Evolutionary conservation across 306 rosid species (phyloP).

Genomic region (Medicago ruthenica): DNA sequence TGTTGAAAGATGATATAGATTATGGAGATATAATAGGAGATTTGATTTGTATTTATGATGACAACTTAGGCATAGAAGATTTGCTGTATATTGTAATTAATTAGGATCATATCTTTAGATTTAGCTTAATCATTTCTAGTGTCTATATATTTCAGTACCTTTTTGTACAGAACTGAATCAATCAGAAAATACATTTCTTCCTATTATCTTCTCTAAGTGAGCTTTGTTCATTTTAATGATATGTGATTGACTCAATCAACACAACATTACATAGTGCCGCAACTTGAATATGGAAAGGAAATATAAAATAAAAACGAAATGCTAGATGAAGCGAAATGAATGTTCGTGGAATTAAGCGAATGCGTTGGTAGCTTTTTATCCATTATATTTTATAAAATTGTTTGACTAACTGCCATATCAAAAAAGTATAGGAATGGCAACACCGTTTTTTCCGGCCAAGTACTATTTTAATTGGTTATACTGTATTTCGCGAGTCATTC

Average conservation of each 20-base stretch:
- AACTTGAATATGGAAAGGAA: slow-evolving; percentile 30
- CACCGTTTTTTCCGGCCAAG: too few relatives aligned
- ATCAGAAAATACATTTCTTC: neutral
- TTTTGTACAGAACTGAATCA: neutral
- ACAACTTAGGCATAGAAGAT: neutral
- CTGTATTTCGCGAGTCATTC: too few relatives aligned
- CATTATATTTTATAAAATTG: too few relatives aligned
- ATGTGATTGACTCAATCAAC: neutral
- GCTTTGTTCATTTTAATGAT: neutral
- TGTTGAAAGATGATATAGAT: neutral
- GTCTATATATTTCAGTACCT: neutral
- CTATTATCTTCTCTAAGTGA: neutral
- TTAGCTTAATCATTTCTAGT: neutral
- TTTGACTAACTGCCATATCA: too few relatives aligned
- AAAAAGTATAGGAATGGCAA: too few relatives aligned
- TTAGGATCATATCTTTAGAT: neutral
- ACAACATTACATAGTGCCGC: neutral
- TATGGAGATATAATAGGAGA: neutral
- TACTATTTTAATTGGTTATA: too few relatives aligned
- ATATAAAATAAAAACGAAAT: neutral
- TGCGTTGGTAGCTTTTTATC: too few relatives aligned
- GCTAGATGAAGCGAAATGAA: too few relatives aligned
- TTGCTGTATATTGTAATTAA: neutral
- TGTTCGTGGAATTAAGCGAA: too few relatives aligned
- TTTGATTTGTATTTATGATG: neutral